Evolutionary conservation across 306 rosid genomes (phyloP).

Genomic region (Vicia sativa): DNA sequence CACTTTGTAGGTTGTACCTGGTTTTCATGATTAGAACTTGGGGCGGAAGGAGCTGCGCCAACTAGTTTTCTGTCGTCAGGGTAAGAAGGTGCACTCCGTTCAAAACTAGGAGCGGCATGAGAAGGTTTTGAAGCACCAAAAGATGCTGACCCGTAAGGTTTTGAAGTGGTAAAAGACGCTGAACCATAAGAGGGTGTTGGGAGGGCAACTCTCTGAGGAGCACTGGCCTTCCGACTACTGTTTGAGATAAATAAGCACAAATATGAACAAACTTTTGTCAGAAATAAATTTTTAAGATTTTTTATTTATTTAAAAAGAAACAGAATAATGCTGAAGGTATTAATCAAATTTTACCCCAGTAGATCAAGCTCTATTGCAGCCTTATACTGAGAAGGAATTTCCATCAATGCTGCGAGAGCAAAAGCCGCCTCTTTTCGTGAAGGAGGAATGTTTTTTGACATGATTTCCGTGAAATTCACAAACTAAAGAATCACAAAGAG

Average conservation of each 20-base stretch:
- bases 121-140: conserved; percentile 49
- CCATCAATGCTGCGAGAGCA: conserved; percentile 96
- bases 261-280: conserved; percentile 30
- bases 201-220: conserved; percentile 78
- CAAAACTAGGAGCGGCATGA: conserved; percentile 47
- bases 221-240: conserved; percentile 52
- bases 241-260: conserved; percentile 37
- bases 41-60: conserved; percentile 59
- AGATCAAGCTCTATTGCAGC: conserved; percentile 81
- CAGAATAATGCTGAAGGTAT: conserved; percentile 19
- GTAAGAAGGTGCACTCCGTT: conserved; percentile 62
- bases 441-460: conserved; percentile 74
- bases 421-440: conserved; percentile 86
- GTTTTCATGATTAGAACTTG: conserved; percentile 66
- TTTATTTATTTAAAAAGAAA: not conserved
- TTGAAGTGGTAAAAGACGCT: conserved; percentile 53
- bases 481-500: conserved; percentile 55
- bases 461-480: conserved; percentile 81
- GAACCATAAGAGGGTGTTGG: conserved; percentile 70
- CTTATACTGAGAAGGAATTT: conserved; percentile 93
- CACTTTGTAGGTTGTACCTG: conserved; percentile 53
- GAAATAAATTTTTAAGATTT: conserved; percentile 22
- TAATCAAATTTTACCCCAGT: conserved; percentile 63
- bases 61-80: conserved; percentile 38
- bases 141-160: conserved; percentile 62